Percentiles rank a stretch among this genome's conserved stretches.
These are phyloP conservation scores for Apophysomyces trapeziformis DNA, from an alignment of 371 early-diverging fungal species.

Conservation along the genomic window DNA sequence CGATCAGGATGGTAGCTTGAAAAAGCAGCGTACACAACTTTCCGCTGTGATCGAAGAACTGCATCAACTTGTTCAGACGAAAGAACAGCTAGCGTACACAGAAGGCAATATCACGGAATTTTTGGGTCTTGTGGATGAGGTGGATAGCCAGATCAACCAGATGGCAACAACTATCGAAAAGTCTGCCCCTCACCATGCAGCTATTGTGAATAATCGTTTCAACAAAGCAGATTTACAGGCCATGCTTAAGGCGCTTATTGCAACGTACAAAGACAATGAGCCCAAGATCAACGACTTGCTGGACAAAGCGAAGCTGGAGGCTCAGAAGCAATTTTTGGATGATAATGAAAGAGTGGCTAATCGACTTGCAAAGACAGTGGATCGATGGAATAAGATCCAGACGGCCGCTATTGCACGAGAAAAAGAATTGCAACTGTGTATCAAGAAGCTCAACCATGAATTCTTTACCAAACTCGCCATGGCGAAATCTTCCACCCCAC, in stretches of 20 bases:
- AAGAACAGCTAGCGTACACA: slow-evolving; percentile 42
- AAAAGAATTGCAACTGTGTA: slow-evolving; percentile 39
- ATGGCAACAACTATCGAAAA: slow-evolving; percentile 41
- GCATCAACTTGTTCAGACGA: slow-evolving; percentile 33
- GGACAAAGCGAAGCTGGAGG: slow-evolving; percentile 34
- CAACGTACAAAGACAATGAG: slow-evolving; percentile 50
- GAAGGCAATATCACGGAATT: slow-evolving; percentile 45
- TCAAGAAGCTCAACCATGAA: slow-evolving; percentile 44
- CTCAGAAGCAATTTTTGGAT: slow-evolving; percentile 28
- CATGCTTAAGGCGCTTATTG: slow-evolving; percentile 47
- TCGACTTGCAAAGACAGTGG: slow-evolving; percentile 38
- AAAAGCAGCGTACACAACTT: slow-evolving; percentile 38
- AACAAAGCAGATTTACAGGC: slow-evolving; percentile 55
- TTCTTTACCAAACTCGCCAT: slow-evolving; percentile 53
- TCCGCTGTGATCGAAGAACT: slow-evolving; percentile 39
- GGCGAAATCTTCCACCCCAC: slow-evolving; percentile 27
- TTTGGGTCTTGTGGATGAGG: slow-evolving; percentile 34
- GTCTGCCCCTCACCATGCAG: slow-evolving; percentile 45
- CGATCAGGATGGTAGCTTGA: slow-evolving; percentile 37
- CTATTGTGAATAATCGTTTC: slow-evolving; percentile 40
- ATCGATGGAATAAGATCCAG: slow-evolving; percentile 49
- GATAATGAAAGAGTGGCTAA: slow-evolving; percentile 46
- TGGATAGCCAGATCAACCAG: slow-evolving; percentile 37
- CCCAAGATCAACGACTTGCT: slow-evolving; percentile 41
- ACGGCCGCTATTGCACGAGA: slow-evolving; percentile 35